Evolutionary conservation across 2,329 filamentous ascomycete species (phyloP).

Genomic region (Colletotrichum lentis): DNA sequence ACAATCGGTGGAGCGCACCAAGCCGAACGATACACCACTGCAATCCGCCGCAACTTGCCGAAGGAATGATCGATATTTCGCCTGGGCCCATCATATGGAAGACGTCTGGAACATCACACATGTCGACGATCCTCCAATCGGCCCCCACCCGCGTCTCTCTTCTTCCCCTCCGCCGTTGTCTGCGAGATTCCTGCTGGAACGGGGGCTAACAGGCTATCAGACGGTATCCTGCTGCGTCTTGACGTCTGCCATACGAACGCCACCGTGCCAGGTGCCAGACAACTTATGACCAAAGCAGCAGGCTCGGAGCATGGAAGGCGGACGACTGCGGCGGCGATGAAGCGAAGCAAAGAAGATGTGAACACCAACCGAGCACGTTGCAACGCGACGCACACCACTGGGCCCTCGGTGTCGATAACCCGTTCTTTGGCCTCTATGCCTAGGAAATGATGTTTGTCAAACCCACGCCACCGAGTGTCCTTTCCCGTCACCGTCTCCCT

Average conservation of each 20-base stretch:
- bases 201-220: neutral
- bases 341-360: conserved; percentile 16
- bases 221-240: neutral
- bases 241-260: conserved; percentile 12
- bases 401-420: neutral
- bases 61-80: conserved; percentile 23
- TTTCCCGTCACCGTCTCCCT: conserved; percentile 26
- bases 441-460: conserved; percentile 35
- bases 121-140: conserved; percentile 5
- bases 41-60: conserved; percentile 27
- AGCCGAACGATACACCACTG: conserved; percentile 23
- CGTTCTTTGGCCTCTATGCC: conserved; percentile 8
- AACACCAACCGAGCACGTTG: conserved; percentile 6
- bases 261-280: conserved; percentile 12
- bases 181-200: conserved; percentile 6
- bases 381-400: neutral
- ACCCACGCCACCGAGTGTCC: conserved; percentile 30
- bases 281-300: neutral
- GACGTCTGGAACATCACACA: conserved; percentile 31
- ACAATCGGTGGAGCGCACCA: conserved; percentile 31
- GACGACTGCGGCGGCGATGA: conserved; percentile 9
- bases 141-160: conserved; percentile 15
- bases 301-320: conserved; percentile 12
- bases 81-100: conserved; percentile 26
- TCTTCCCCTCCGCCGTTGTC: neutral